phyloP scores from a whole-genome alignment of 164 flowering plant species.

The Malania oleifera region DNA sequence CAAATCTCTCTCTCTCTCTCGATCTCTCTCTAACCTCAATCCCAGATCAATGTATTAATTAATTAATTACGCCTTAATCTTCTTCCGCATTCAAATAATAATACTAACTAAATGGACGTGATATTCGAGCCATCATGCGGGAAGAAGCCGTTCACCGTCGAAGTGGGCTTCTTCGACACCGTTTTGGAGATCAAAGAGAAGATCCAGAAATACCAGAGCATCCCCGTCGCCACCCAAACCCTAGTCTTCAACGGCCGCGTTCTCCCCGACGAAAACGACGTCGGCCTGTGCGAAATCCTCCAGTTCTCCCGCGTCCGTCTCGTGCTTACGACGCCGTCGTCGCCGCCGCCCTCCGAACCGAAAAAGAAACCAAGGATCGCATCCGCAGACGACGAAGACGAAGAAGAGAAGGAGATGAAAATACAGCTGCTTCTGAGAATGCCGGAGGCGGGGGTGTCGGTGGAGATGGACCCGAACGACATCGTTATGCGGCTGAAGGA shows the following conservation, averaged over 20 bases:
- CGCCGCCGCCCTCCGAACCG: too few species aligned
- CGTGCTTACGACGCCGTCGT: too few species aligned
- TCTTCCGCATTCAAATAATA: too few species aligned
- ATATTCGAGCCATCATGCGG: slow-evolving; percentile 40
- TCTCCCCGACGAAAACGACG: slow-evolving; percentile 43
- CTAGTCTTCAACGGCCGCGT: slow-evolving; percentile 53
- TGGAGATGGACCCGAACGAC: slow-evolving; percentile 34
- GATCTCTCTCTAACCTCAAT: too few species aligned
- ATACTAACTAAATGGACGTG: slow-evolving; percentile 74
- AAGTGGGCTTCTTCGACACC: slow-evolving; percentile 70
- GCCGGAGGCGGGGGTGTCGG: slow-evolving; percentile 23
- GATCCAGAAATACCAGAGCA: slow-evolving; percentile 46
- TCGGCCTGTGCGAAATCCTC: slow-evolving; percentile 42
- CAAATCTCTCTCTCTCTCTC: too few species aligned
- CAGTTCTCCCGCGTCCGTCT: slow-evolving; percentile 52
- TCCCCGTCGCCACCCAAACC: slow-evolving; percentile 51
- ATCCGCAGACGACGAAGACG: too few species aligned
- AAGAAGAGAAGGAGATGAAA: too few species aligned
- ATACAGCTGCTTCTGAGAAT: slow-evolving; percentile 32
- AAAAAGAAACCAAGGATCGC: too few species aligned
- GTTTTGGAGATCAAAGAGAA: slow-evolving; percentile 70
- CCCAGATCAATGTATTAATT: too few species aligned
- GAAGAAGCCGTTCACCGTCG: slow-evolving; percentile 42
- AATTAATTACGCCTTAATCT: too few species aligned
- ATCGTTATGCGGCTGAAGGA: slow-evolving; percentile 38